Evolutionary conservation across 2,329 filamentous ascomycete genomes (phyloP).

Genomic region (Emmonsiellopsis sp.): DNA sequence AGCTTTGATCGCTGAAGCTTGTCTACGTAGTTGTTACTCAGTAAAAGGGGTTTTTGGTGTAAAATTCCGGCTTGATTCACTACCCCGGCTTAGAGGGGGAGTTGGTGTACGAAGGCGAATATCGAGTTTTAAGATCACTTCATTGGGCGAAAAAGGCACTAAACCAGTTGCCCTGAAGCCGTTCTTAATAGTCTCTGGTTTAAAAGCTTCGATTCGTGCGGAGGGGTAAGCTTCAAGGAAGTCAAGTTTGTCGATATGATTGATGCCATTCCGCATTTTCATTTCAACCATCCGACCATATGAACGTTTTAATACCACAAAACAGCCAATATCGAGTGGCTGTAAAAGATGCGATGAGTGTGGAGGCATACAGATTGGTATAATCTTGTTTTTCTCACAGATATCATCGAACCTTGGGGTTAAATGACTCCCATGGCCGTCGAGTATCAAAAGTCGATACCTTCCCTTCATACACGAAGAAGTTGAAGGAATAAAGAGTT

Average conservation of each 20-base stretch:
- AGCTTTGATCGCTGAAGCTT: too few species aligned
- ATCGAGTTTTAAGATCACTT: slow-evolving; percentile 1
- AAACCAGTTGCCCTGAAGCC: slow-evolving; percentile 1
- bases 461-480: not conserved
- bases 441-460: not conserved
- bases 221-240: slow-evolving; percentile 2
- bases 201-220: not conserved
- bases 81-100: not conserved
- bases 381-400: slow-evolving; percentile 1
- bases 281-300: not conserved
- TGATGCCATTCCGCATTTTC: not conserved
- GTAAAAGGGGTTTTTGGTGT: not conserved
- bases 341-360: slow-evolving; percentile 2
- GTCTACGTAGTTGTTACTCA: not conserved
- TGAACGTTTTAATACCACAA: slow-evolving; percentile 3
- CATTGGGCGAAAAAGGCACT: not conserved
- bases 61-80: not conserved
- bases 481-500: not conserved
- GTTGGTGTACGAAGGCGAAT: not conserved
- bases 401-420: not conserved
- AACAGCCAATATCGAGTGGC: not conserved
- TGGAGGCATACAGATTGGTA: not conserved
- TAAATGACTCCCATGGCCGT: slow-evolving; percentile 2
- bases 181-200: slow-evolving; percentile 4
- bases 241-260: slow-evolving; percentile 1